Percentiles rank a stretch among this genome's conserved stretches.
Conservation (phyloP, 2,329 filamentous ascomycete species). For the Apiospora saccharicola region DNA sequence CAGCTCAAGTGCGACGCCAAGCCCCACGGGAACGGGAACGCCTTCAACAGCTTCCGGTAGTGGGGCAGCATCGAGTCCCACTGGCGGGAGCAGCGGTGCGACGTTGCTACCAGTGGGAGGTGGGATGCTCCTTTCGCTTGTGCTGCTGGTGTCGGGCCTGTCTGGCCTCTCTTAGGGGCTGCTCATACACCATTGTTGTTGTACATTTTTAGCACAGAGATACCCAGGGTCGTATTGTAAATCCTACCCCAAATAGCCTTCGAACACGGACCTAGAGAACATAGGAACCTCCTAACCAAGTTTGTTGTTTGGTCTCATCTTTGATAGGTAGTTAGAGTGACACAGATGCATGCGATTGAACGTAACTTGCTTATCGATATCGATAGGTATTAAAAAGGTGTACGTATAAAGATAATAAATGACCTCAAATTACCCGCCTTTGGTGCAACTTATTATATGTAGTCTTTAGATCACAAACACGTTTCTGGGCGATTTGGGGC, state of each 20-base stretch:
- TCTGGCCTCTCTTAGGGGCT: not conserved
- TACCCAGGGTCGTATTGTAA: not conserved
- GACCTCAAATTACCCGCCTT: not conserved
- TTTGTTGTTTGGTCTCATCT: not conserved
- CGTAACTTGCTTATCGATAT: not conserved
- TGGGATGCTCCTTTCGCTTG: not conserved
- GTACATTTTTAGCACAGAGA: slow-evolving; percentile 1
- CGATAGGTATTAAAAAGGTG: not conserved
- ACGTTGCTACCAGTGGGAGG: not conserved
- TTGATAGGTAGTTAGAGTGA: no score
- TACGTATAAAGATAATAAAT: not conserved
- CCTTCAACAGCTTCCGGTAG: not conserved
- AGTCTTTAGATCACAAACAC: not conserved
- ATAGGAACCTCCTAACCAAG: not conserved
- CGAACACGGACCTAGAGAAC: not conserved
- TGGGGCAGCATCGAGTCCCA: not conserved
- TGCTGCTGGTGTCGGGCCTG: not conserved
- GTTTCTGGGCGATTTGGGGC: not conserved
- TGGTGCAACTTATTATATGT: not conserved
- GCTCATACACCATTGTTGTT: not conserved
- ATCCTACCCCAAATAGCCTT: not conserved
- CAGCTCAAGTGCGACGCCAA: slow-evolving; percentile 12
- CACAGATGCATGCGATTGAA: no score
- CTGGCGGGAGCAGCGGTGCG: slow-evolving; percentile 4
- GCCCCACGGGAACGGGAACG: not conserved